Evolutionary conservation across 345 rosid species (phyloP).

Genomic region (Ailanthus altissimus): DNA sequence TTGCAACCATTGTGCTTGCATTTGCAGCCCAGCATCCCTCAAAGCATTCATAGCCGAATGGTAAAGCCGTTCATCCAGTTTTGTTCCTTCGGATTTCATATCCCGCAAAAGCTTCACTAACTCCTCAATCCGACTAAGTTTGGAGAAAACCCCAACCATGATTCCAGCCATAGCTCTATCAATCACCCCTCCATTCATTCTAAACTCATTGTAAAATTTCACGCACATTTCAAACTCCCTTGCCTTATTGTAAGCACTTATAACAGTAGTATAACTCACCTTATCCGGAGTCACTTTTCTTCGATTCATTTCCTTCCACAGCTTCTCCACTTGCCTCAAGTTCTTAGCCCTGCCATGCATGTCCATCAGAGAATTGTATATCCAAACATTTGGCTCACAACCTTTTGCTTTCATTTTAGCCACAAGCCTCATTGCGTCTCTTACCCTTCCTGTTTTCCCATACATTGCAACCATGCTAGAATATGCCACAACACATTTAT

Average conservation of each 20-base stretch:
- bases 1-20: conserved; percentile 66
- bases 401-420: conserved; percentile 82
- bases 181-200: conserved; percentile 53
- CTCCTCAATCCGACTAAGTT: conserved; percentile 63
- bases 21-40: conserved; percentile 70
- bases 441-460: conserved; percentile 62
- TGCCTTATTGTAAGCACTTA: conserved; percentile 66
- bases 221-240: conserved; percentile 62
- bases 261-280: conserved; percentile 74
- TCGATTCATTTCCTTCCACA: conserved; percentile 85
- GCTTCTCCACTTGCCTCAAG: conserved; percentile 68
- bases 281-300: conserved; percentile 69
- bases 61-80: conserved; percentile 66
- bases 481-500: conserved; percentile 79
- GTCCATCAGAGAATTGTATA: conserved; percentile 77
- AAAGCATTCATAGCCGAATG: conserved; percentile 66
- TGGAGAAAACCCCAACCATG: conserved; percentile 84
- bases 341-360: conserved; percentile 78
- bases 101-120: conserved; percentile 70
- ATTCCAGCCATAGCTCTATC: conserved; percentile 81
- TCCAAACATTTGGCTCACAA: conserved; percentile 76
- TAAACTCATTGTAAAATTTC: conserved; percentile 58
- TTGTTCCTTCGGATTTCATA: conserved; percentile 60
- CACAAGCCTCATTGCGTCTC: conserved; percentile 68
- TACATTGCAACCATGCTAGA: conserved; percentile 78